These are phyloP conservation scores for Pythium periplocum DNA, from an alignment of 352 stramenopile species.

Conservation along the genomic window DNA sequence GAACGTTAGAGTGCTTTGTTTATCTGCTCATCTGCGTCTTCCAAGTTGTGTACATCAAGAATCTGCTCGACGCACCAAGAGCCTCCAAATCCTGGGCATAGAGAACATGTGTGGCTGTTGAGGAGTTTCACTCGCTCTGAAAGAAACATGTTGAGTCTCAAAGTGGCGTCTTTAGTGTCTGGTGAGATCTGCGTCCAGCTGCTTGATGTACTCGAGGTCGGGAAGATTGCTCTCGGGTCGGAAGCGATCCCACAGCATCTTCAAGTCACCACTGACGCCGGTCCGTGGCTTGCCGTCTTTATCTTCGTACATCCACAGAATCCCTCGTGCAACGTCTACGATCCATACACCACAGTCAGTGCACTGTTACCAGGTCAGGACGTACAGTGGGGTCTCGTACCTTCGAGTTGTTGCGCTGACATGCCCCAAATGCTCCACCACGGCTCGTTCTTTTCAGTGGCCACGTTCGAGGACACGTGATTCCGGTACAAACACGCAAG, in stretches of 20 bases:
- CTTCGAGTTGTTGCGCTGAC: conserved; percentile 43
- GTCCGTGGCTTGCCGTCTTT: conserved; percentile 17
- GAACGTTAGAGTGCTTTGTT: conserved; percentile 59
- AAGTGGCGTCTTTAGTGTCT: not conserved
- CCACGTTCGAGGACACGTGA: conserved; percentile 46
- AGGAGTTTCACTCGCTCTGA: too few relatives aligned
- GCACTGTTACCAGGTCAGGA: not conserved
- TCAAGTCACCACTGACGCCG: conserved; percentile 40
- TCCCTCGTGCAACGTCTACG: conserved; percentile 39
- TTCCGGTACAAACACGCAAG: conserved; percentile 59
- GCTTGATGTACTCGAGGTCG: conserved; percentile 55
- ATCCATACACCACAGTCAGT: not conserved
- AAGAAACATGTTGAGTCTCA: not conserved
- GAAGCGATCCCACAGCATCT: conserved; percentile 45
- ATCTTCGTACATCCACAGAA: conserved; percentile 72
- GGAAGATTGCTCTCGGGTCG: conserved; percentile 49
- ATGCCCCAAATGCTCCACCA: conserved; percentile 67
- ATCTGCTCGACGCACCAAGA: conserved; percentile 49
- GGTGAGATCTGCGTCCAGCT: conserved; percentile 42
- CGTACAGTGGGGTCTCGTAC: conserved; percentile 5
- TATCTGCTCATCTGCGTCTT: conserved; percentile 66
- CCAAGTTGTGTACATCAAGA: conserved; percentile 79
- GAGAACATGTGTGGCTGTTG: too few relatives aligned
- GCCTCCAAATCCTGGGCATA: conserved; percentile 47
- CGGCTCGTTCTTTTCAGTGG: conserved; percentile 53